Base-by-base conservation (phyloP, 352 stramenopile species). In the Pythium vanterpoolii region DNA sequence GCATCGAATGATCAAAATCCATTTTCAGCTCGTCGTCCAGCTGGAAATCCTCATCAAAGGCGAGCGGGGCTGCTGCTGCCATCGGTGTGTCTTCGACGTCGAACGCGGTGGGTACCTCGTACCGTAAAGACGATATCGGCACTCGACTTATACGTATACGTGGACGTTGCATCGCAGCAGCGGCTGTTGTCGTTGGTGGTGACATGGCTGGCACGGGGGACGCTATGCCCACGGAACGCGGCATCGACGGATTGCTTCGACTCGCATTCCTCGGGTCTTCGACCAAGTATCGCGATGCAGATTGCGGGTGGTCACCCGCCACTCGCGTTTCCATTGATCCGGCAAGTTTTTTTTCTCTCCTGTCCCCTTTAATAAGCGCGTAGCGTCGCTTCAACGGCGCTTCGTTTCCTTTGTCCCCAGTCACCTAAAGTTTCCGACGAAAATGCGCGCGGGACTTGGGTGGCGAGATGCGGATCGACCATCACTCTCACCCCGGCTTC, bases 21-120 rank as follows among this genome's bases (percentile, higher is more conserved):
- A 53, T 51, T 24, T 62, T 62, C 24, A 67, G 46, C 16, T 67
- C 60, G 38, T 67, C 60, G 18, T 67, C 60, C 43, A 66, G 19
- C 30, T 54, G 24, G 44, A 60, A 55, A 18, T 60, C 60, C 26
- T 58, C 52, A 18, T 58, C 52, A 16, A 51, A 31, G 13, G 45
- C 47, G 13, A 57, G 51, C 11, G 38, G 46, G 11, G 23, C 44
- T 5, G 19, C n/a, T 13, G 23, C n/a, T 28, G 40, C 16, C 23
- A 34, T n/a, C 13, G 21, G 14, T 23, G 54, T 42, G 2, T 13
- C 31, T 2, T 56, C 59, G 21, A 56, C 59, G 5, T 59, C 33
- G 13, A 47, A 56, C 40, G 21, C 38, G 30, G 24, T 10, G 8
- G 26, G 26, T 10, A 27, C n/a, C 4, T 63, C 43, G 45, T 42